Conservation (phyloP, 352 stramenopile species). For the Stramenopiles sp. region DNA sequence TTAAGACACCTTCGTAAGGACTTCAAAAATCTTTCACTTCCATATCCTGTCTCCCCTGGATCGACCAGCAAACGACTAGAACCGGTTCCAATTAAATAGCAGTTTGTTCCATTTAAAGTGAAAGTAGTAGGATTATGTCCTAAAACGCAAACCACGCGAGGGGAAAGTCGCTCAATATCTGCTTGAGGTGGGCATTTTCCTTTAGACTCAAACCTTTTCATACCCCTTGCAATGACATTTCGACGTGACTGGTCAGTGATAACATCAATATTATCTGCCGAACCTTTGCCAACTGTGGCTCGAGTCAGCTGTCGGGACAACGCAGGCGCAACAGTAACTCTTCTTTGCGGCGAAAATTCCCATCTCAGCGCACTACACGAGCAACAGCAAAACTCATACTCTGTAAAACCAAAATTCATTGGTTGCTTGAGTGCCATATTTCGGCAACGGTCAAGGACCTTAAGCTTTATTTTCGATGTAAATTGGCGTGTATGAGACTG, state of each 20-base stretch:
- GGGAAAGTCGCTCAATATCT: not conserved
- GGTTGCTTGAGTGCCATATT: no score
- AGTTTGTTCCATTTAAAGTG: conserved; percentile 66
- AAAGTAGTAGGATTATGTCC: conserved; percentile 59
- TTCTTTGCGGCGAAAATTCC: no score
- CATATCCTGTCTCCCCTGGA: conserved; percentile 33
- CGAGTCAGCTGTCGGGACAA: no score
- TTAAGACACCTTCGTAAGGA: conserved; percentile 33
- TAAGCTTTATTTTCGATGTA: no score
- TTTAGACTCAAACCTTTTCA: not conserved
- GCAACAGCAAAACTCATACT: no score
- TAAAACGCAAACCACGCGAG: conserved; percentile 31
- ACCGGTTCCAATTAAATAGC: conserved; percentile 55
- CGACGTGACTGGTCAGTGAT: not conserved
- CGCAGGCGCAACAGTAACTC: no score
- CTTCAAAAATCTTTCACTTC: conserved; percentile 35
- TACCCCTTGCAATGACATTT: not conserved
- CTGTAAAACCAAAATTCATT: no score
- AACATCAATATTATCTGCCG: not conserved
- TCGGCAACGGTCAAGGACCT: no score
- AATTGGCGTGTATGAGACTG: no score
- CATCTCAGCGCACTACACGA: no score
- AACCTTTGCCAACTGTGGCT: no score
- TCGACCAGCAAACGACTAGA: conserved; percentile 44
- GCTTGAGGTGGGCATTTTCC: not conserved